These are phyloP conservation scores for Abrus precatorius DNA, from an alignment of 306 rosid species.

Conservation along the genomic window DNA sequence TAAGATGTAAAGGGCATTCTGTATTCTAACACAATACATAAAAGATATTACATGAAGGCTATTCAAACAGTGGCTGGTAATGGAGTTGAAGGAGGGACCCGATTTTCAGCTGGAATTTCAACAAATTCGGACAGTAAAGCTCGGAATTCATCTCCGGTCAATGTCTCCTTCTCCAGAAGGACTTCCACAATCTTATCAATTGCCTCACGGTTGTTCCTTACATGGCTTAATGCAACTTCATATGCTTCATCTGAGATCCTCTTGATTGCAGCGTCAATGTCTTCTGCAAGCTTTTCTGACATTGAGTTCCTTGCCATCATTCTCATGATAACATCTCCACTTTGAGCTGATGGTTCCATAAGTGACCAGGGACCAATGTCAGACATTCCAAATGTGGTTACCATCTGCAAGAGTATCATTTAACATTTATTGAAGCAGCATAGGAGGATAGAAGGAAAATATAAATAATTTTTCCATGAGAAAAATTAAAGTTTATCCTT, in stretches of 20 bases:
- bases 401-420: slow-evolving; percentile 79
- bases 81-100: slow-evolving; percentile 70
- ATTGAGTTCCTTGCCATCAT: slow-evolving; percentile 99
- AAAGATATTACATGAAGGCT: slow-evolving; percentile 45
- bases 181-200: slow-evolving; percentile 91
- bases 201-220: slow-evolving; percentile 94
- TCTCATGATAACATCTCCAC: slow-evolving; percentile 92
- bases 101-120: slow-evolving; percentile 86
- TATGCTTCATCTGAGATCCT: slow-evolving; percentile 82
- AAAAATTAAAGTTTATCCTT: slow-evolving; percentile 48
- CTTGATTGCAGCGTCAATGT: slow-evolving; percentile 85
- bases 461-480: not conserved
- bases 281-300: slow-evolving; percentile 95
- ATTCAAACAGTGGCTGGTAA: slow-evolving; percentile 71
- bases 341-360: slow-evolving; percentile 80
- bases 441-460: slow-evolving; percentile 16
- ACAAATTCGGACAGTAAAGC: slow-evolving; percentile 78
- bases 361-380: slow-evolving; percentile 98
- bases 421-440: slow-evolving; percentile 32
- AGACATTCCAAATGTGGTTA: slow-evolving; percentile 94
- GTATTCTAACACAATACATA: slow-evolving; percentile 45
- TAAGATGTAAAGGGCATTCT: slow-evolving; percentile 33
- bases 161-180: slow-evolving; percentile 87
- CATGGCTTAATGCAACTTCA: slow-evolving; percentile 73
- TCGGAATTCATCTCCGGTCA: slow-evolving; percentile 89